A percentile compares a stretch with the other conserved stretches of the same genome.
phyloP scores from a whole-genome alignment of 2,329 filamentous ascomycete species.

The Alternaria conjuncta region DNA sequence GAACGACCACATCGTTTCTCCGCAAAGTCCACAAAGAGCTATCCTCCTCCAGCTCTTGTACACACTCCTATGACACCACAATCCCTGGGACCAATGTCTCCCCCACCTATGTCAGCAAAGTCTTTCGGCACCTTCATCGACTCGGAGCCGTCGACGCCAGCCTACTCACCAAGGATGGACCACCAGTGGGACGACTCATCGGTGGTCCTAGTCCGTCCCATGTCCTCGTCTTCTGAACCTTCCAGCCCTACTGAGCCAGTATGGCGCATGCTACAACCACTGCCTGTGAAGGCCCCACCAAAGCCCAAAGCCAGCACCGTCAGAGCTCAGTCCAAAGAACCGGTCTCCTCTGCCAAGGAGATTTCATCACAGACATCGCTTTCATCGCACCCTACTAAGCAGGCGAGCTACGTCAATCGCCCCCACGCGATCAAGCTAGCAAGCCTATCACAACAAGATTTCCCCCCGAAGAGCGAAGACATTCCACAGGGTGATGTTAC shows the following conservation, averaged over 20 bases:
- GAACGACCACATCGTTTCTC: constrained; percentile 41
- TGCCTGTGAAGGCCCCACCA: constrained; percentile 19
- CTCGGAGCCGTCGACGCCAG: constrained; percentile 47
- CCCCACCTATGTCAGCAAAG: constrained; percentile 43
- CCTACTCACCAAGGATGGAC: constrained; percentile 39
- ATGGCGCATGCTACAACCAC: constrained; percentile 43
- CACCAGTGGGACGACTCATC: constrained; percentile 38
- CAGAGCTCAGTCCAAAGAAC: constrained; percentile 11
- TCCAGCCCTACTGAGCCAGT: constrained; percentile 37
- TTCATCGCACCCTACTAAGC: constrained; percentile 24
- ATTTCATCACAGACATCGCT: constrained; percentile 8
- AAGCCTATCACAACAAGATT: constrained; percentile 21
- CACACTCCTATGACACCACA: constrained; percentile 30
- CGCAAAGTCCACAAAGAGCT: constrained; percentile 26
- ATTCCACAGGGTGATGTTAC: constrained; percentile 13
- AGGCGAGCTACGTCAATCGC: constrained; percentile 3
- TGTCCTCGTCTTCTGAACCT: constrained; percentile 34
- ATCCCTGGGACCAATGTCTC: constrained; percentile 36
- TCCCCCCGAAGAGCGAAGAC: constrained; percentile 20
- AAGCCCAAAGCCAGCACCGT: constrained; percentile 3
- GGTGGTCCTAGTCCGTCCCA: constrained; percentile 36
- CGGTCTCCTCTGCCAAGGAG: constrained; percentile 10
- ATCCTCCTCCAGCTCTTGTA: constrained; percentile 20
- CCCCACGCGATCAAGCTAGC: constrained; percentile 11
- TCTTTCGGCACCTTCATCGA: constrained; percentile 48